Conservation (phyloP, 1,284 basidiomycete species). For the Dichomitus squalens region DNA sequence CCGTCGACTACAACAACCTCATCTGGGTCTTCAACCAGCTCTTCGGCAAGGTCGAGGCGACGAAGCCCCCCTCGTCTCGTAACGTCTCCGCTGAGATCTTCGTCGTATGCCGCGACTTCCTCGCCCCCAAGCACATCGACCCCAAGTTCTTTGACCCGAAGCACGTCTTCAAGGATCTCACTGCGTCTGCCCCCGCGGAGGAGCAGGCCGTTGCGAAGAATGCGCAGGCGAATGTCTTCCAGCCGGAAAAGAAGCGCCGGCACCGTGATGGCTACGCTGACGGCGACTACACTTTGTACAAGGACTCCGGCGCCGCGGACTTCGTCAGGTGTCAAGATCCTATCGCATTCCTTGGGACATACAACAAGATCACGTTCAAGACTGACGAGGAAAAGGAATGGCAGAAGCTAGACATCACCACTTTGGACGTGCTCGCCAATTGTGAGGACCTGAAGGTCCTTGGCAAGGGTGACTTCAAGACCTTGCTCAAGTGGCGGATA, state of each 20-base stretch:
- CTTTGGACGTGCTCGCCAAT: constrained; percentile 79
- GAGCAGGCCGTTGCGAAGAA: constrained; percentile 59
- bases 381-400: constrained; percentile 90
- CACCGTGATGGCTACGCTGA: constrained; percentile 96
- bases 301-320: constrained; percentile 70
- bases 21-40: constrained; percentile 99
- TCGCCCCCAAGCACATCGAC: constrained; percentile 95
- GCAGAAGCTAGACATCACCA: constrained; percentile 74
- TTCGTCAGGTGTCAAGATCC: constrained; percentile 80
- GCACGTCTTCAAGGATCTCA: constrained; percentile 96
- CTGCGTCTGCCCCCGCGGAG: constrained; percentile 49
- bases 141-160: constrained; percentile 98
- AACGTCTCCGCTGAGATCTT: constrained; percentile 99
- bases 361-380: constrained; percentile 84
- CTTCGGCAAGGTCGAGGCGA: constrained; percentile 96
- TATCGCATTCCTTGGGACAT: constrained; percentile 79
- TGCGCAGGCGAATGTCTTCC: constrained; percentile 88
- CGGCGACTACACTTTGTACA: constrained; percentile 92
- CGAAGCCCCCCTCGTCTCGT: constrained; percentile 97
- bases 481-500: constrained; percentile 89
- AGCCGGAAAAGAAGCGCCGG: constrained; percentile 95
- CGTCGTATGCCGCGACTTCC: constrained; percentile 96
- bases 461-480: constrained; percentile 97
- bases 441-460: constrained; percentile 95
- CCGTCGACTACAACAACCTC: constrained; percentile 97